Conservation (phyloP, 2,329 filamentous ascomycete species). For the Rachicladosporium sp. region DNA sequence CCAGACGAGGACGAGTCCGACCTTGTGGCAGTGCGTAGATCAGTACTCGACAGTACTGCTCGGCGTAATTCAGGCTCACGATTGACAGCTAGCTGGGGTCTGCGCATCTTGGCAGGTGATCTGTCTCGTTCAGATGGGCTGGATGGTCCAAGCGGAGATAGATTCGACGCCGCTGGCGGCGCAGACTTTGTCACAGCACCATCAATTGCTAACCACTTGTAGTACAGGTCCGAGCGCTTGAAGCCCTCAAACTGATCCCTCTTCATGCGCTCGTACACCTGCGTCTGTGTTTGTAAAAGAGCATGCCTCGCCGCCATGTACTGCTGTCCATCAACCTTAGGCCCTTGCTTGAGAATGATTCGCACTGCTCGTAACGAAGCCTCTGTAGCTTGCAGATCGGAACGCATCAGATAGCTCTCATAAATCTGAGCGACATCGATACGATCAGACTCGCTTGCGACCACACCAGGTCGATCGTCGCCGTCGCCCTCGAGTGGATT, state of each 20-base stretch:
- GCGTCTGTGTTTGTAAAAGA: slow-evolving; percentile 70
- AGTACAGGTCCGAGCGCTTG: slow-evolving; percentile 86
- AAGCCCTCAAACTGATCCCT: slow-evolving; percentile 70
- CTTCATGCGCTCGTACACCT: slow-evolving; percentile 74
- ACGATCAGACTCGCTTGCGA: slow-evolving; percentile 62
- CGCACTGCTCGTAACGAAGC: slow-evolving; percentile 58
- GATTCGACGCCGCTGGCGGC: slow-evolving; percentile 7
- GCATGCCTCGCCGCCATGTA: slow-evolving; percentile 74
- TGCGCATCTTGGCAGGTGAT: slow-evolving; percentile 11
- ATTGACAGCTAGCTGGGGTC: slow-evolving; percentile 13
- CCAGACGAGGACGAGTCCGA: slow-evolving; percentile 33
- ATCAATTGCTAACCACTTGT: slow-evolving; percentile 87
- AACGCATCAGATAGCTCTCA: slow-evolving; percentile 71
- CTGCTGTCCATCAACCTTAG: slow-evolving; percentile 61
- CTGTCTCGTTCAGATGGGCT: slow-evolving; percentile 7
- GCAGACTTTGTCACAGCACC: slow-evolving; percentile 34
- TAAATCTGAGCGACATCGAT: slow-evolving; percentile 84
- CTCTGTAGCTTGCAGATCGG: slow-evolving; percentile 66
- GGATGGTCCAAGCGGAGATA: slow-evolving; percentile 9
- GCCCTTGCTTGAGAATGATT: slow-evolving; percentile 67
- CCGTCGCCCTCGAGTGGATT: slow-evolving; percentile 84
- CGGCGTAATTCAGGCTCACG: slow-evolving; percentile 41
- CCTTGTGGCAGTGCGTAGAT: slow-evolving; percentile 39
- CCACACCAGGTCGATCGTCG: slow-evolving; percentile 43
- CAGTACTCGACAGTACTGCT: slow-evolving; percentile 48